Evolutionary conservation across 352 stramenopile species (phyloP).

Genomic region (Thalassiosira livingstoniorum): DNA sequence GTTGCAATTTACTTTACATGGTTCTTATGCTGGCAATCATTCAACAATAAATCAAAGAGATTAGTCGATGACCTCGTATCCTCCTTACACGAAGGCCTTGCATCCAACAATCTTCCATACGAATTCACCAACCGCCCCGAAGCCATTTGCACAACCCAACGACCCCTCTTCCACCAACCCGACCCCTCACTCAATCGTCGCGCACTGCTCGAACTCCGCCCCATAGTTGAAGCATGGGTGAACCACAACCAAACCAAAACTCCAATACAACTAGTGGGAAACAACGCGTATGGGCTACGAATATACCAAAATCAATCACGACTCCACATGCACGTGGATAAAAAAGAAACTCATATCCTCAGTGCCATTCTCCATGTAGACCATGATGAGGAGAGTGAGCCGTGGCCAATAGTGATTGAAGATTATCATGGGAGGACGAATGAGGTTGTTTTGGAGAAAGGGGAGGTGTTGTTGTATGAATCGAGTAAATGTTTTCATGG

Average conservation of each 20-base stretch:
- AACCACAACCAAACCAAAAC: not conserved
- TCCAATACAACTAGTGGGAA: conserved; percentile 47
- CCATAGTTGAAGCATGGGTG: conserved; percentile 72
- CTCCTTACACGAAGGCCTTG: no score
- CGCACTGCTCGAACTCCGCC: conserved; percentile 59
- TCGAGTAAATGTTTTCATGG: conserved; percentile 73
- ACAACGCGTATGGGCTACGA: conserved; percentile 78
- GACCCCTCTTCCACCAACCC: no score
- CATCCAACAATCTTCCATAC: no score
- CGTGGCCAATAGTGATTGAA: conserved; percentile 84
- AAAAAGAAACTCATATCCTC: conserved; percentile 72
- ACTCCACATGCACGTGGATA: conserved; percentile 78
- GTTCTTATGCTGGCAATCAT: no score
- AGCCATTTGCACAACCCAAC: no score
- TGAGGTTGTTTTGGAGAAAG: conserved; percentile 74
- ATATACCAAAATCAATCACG: conserved; percentile 70
- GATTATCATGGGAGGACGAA: conserved; percentile 76
- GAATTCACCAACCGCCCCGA: no score
- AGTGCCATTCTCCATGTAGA: conserved; percentile 78
- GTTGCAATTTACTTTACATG: no score
- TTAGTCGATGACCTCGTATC: no score
- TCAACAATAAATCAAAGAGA: no score
- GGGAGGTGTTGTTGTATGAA: conserved; percentile 84
- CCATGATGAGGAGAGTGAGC: conserved; percentile 66
- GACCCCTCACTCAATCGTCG: conserved; percentile 57